Conservation (phyloP, 2,329 filamentous ascomycete species). For the Aspergillus pseudonomiae region DNA sequence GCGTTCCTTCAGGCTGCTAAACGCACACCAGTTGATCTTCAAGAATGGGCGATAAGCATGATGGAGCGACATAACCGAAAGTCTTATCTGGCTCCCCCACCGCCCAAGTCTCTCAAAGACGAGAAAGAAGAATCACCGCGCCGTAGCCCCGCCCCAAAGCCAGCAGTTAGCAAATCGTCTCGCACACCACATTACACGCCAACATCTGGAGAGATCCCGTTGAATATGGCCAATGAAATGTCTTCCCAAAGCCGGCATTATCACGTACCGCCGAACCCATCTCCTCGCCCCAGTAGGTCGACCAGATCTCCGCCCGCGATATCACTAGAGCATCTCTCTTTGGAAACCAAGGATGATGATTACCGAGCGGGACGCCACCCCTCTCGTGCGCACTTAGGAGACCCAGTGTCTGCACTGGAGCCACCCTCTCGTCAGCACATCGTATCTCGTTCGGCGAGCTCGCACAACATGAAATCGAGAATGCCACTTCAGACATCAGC, state of each 20-base stretch:
- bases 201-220: constrained; percentile 72
- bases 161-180: constrained; percentile 26
- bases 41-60: constrained; percentile 90
- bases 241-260: constrained; percentile 28
- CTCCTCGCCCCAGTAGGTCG: constrained; percentile 25
- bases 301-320: constrained; percentile 39
- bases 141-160: constrained; percentile 39
- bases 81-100: constrained; percentile 83
- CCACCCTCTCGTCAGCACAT: constrained; percentile 41
- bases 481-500: constrained; percentile 56
- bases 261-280: constrained; percentile 27
- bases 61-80: constrained; percentile 96
- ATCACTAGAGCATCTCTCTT: constrained; percentile 48
- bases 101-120: constrained; percentile 72
- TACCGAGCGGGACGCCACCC: constrained; percentile 31
- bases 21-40: constrained; percentile 89
- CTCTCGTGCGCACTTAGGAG: constrained; percentile 33
- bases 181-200: constrained; percentile 52
- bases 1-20: constrained; percentile 96
- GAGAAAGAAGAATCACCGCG: constrained; percentile 35
- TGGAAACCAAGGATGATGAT: constrained; percentile 43
- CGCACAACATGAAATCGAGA: constrained; percentile 37
- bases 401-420: constrained; percentile 44
- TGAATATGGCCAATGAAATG: constrained; percentile 47
- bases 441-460: constrained; percentile 44